A percentile compares a stretch with the other conserved stretches of the same genome.
These are phyloP conservation scores for Globisporangium acanthophoron DNA, from an alignment of 352 stramenopile species.

Conservation along the genomic window DNA sequence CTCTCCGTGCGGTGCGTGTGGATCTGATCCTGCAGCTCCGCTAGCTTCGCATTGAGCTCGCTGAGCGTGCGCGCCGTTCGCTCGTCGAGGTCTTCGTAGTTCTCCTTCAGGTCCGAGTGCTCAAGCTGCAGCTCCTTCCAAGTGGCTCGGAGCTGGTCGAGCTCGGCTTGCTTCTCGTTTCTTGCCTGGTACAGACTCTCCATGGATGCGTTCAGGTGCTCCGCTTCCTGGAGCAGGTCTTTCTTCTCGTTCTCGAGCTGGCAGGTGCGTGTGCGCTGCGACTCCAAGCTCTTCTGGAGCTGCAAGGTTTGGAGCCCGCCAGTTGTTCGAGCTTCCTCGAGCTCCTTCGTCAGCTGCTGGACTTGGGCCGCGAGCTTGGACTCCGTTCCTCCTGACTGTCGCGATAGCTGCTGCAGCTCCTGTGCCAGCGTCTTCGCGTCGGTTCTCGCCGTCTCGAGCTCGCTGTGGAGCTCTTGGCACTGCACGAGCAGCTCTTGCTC, in stretches of 20 bases:
- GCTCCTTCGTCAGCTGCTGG: constrained; percentile 41
- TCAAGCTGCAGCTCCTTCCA: constrained; percentile 47
- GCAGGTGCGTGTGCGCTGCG: constrained; percentile 29
- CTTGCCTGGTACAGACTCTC: constrained; percentile 44
- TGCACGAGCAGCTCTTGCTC: constrained; percentile 41
- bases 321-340: constrained; percentile 30
- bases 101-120: constrained; percentile 55
- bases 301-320: constrained; percentile 49
- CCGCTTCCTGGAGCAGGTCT: constrained; percentile 59
- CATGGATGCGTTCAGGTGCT: constrained; percentile 50
- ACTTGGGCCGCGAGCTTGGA: constrained; percentile 33
- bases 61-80: constrained; percentile 29
- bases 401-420: constrained; percentile 47
- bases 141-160: constrained; percentile 43
- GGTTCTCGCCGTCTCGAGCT: constrained; percentile 30
- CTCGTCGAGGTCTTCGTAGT: constrained; percentile 34
- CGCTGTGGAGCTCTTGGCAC: constrained; percentile 19
- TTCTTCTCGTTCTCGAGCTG: constrained; percentile 60
- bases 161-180: constrained; percentile 50
- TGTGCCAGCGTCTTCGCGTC: constrained; percentile 45
- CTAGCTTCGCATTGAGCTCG: constrained; percentile 24
- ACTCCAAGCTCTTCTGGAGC: constrained; percentile 50
- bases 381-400: constrained; percentile 30
- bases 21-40: constrained; percentile 25
- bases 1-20: constrained; percentile 14